phyloP scores from a whole-genome alignment of 2,329 filamentous ascomycete species.

The Ascochyta viciae-villosae region DNA sequence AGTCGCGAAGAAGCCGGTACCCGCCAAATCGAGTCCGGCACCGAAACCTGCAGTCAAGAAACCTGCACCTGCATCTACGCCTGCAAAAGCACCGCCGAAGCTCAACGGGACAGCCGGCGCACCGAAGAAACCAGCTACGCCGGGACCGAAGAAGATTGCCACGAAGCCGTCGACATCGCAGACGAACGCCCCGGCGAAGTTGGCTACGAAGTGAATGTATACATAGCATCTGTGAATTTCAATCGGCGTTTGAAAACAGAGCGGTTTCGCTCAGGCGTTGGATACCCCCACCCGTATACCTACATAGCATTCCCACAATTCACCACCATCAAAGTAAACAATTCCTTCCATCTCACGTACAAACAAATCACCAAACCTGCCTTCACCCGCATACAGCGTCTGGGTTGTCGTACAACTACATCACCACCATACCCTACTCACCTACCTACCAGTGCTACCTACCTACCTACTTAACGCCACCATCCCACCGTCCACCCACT shows the following conservation, averaged over 20 bases:
- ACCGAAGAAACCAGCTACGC: slow-evolving; percentile 7
- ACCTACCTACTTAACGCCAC: too few species aligned
- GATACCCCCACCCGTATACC: slow-evolving; percentile 13
- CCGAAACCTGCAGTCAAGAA: slow-evolving; percentile 15
- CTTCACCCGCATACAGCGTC: too few species aligned
- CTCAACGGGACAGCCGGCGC: not conserved
- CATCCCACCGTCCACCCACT: not conserved
- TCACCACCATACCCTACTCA: too few species aligned
- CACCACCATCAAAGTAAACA: too few species aligned
- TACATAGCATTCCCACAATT: not conserved
- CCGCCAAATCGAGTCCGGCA: slow-evolving; percentile 3
- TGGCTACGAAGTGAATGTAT: slow-evolving; percentile 8
- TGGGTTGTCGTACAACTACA: too few species aligned
- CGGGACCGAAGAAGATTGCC: not conserved
- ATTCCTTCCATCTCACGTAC: too few species aligned
- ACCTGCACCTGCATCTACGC: not conserved
- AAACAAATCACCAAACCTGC: too few species aligned
- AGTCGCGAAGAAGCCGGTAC: slow-evolving; percentile 24
- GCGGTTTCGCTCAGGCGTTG: slow-evolving; percentile 9
- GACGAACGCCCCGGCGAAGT: slow-evolving; percentile 4
- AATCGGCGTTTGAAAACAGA: slow-evolving; percentile 5
- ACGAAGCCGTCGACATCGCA: not conserved
- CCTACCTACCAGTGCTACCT: too few species aligned
- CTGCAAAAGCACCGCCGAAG: slow-evolving; percentile 10
- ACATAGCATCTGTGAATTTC: not conserved